These are phyloP conservation scores for Polygonum maritimum DNA, from an alignment of 148 eudicot genomes.

Conservation along the genomic window DNA sequence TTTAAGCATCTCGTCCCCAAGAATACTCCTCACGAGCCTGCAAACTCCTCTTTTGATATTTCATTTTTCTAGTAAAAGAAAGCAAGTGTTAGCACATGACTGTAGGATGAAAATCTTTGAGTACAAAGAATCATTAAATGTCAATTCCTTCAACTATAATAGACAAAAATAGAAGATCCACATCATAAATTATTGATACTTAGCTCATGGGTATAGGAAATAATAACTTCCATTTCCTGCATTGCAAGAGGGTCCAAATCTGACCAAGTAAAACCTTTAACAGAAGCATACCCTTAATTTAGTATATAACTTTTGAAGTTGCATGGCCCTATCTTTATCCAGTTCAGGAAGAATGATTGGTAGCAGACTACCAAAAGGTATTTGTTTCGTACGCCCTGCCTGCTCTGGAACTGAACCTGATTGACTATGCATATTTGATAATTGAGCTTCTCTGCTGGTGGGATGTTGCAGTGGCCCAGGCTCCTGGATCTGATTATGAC, in stretches of 20 bases:
- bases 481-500: constrained; percentile 28
- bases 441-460: constrained; percentile 30
- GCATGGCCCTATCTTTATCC: constrained; percentile 81
- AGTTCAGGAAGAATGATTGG: constrained; percentile 82
- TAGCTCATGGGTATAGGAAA: neutral
- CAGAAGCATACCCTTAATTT: constrained; percentile 47
- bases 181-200: neutral
- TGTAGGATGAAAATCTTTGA: neutral
- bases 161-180: neutral
- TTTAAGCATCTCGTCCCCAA: constrained; percentile 91
- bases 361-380: constrained; percentile 80
- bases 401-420: constrained; percentile 36
- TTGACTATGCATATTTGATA: constrained; percentile 36
- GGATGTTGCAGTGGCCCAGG: constrained; percentile 26
- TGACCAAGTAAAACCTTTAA: neutral
- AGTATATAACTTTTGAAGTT: constrained; percentile 53
- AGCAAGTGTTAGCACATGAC: neutral
- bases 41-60: constrained; percentile 73
- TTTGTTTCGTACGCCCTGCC: constrained; percentile 49
- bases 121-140: neutral
- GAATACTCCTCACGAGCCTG: constrained; percentile 59
- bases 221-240: neutral
- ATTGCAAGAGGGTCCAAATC: neutral
- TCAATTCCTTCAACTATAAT: neutral
- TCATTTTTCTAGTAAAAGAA: constrained; percentile 59